phyloP scores from a whole-genome alignment of 352 stramenopile genomes.

The Globisporangium megalacanthum region DNA sequence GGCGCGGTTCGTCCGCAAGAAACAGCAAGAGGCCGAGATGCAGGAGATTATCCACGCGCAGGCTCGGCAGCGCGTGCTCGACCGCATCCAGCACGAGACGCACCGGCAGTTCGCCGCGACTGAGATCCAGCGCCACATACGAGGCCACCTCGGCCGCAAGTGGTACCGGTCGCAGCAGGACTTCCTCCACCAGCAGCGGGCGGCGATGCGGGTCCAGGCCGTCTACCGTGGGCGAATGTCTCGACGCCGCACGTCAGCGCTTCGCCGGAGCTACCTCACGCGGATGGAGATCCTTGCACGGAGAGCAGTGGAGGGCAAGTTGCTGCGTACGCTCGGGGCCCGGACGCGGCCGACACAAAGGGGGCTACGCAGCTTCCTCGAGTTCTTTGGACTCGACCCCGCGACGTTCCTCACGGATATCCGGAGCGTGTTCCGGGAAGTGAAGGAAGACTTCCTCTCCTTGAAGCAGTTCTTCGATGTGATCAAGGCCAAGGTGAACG shows the following conservation, averaged over 20 bases:
- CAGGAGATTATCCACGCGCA: conserved; percentile 60
- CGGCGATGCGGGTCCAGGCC: conserved; percentile 50
- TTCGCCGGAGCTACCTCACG: conserved; percentile 66
- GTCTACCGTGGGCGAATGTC: conserved; percentile 71
- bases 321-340: conserved; percentile 52
- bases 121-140: conserved; percentile 66
- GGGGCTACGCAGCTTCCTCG: conserved; percentile 56
- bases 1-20: conserved; percentile 45
- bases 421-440: conserved; percentile 50
- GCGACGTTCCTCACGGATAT: conserved; percentile 72
- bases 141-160: conserved; percentile 45
- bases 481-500: conserved; percentile 49
- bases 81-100: conserved; percentile 43
- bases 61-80: conserved; percentile 37
- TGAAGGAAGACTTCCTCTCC: conserved; percentile 62
- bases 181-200: conserved; percentile 40
- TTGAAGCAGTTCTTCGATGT: conserved; percentile 58
- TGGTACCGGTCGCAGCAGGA: conserved; percentile 57
- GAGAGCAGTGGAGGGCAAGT: conserved; percentile 52
- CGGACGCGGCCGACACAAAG: conserved; percentile 53
- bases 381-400: conserved; percentile 72
- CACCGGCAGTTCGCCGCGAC: conserved; percentile 41
- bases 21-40: conserved; percentile 61
- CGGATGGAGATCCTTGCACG: conserved; percentile 69
- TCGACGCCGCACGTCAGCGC: conserved; percentile 49